Evolutionary conservation across 2,329 filamentous ascomycete species (phyloP).

Genomic region (Lasiodiplodia gonubiensis): DNA sequence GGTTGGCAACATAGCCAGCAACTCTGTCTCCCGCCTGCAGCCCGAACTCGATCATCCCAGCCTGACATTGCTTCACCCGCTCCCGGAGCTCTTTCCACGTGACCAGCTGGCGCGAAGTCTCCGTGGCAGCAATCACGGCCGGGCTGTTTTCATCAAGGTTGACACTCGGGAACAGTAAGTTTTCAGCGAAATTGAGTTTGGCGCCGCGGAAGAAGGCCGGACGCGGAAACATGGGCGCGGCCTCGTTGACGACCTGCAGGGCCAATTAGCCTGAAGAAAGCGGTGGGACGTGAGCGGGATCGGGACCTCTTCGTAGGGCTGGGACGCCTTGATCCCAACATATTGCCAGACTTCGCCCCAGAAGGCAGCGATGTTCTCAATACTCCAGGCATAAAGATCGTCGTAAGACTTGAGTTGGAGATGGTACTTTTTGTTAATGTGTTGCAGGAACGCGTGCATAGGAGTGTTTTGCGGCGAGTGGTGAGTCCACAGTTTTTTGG

Average conservation of each 20-base stretch:
- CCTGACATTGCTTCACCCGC: conserved; percentile 74
- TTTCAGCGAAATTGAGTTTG: conserved; percentile 91
- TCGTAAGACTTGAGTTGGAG: conserved; percentile 70
- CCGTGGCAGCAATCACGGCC: conserved; percentile 82
- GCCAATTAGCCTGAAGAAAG: conserved; percentile 2
- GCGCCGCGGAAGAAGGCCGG: conserved; percentile 83
- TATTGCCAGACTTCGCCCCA: conserved; percentile 89
- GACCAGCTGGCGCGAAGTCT: conserved; percentile 68
- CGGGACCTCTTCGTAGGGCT: conserved; percentile 63
- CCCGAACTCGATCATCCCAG: conserved; percentile 70
- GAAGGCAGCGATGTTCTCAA: conserved; percentile 74
- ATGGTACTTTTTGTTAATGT: conserved; percentile 70
- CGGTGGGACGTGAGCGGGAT: background rate
- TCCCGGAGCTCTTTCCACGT: conserved; percentile 84
- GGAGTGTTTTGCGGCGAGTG: conserved; percentile 68
- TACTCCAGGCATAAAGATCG: conserved; percentile 84
- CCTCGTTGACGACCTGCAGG: conserved; percentile 68
- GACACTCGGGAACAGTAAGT: conserved; percentile 76
- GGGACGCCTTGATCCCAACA: conserved; percentile 74
- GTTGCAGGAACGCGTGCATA: conserved; percentile 74
- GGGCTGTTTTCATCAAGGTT: conserved; percentile 63
- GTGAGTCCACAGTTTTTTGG: conserved; percentile 68
- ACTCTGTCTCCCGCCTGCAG: conserved; percentile 67
- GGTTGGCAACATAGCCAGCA: conserved; percentile 83
- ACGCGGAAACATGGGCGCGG: conserved; percentile 79